Conservation (phyloP, 2,329 filamentous ascomycete species). For the Macrophomina phaseolina region DNA sequence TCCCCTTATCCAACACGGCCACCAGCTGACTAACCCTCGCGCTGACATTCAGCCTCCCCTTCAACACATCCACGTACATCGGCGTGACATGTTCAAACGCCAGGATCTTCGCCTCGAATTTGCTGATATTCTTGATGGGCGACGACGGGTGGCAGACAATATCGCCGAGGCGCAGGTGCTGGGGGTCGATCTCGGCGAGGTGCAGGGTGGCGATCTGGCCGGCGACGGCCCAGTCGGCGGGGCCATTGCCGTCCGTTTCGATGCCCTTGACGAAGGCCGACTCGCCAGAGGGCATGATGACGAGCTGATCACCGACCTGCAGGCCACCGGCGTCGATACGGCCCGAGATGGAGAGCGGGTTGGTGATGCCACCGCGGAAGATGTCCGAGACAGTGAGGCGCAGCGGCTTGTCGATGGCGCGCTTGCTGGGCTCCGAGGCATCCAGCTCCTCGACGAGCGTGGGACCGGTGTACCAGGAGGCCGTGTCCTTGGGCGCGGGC, state of each 20-base stretch:
- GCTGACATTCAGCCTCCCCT: slow-evolving; percentile 79
- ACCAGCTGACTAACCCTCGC: slow-evolving; percentile 75
- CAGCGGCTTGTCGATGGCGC: slow-evolving; percentile 77
- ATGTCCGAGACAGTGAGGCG: slow-evolving; percentile 88
- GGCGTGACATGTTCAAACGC: slow-evolving; percentile 90
- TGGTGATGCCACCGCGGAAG: slow-evolving; percentile 78
- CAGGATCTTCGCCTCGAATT: slow-evolving; percentile 81
- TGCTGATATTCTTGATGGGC: slow-evolving; percentile 73
- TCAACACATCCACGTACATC: slow-evolving; percentile 86
- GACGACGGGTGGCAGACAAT: slow-evolving; percentile 75
- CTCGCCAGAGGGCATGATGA: slow-evolving; percentile 82
- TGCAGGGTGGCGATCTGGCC: slow-evolving; percentile 89
- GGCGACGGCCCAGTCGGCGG: slow-evolving; percentile 86
- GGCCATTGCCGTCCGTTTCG: slow-evolving; percentile 67
- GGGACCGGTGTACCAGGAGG: slow-evolving; percentile 78
- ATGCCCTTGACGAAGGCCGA: slow-evolving; percentile 81
- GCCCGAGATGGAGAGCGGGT: slow-evolving; percentile 83
- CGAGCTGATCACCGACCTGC: slow-evolving; percentile 80
- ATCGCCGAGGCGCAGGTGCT: slow-evolving; percentile 79
- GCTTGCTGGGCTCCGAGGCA: slow-evolving; percentile 72
- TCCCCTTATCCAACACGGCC: slow-evolving; percentile 78
- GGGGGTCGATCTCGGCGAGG: slow-evolving; percentile 80
- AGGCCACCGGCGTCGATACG: slow-evolving; percentile 83
- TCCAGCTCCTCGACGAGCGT: slow-evolving; percentile 87
- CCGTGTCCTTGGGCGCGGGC: slow-evolving; percentile 57